Evolutionary conservation across 1,284 basidiomycete genomes (phyloP).

Genomic region (Dichomitus squalens): DNA sequence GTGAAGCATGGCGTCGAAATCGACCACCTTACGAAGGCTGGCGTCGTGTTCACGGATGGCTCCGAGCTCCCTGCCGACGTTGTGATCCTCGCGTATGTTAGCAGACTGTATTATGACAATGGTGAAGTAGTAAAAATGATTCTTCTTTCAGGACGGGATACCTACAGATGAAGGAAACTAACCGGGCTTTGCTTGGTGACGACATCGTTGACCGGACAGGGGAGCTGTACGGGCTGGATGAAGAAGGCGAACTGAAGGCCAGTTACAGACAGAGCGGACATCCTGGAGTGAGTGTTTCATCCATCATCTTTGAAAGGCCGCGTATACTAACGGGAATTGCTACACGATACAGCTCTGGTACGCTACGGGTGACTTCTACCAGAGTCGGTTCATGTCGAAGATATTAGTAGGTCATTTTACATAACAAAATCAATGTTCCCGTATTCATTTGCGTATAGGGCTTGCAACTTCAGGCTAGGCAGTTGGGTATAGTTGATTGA

Average conservation of each 20-base stretch:
- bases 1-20: constrained; percentile 65
- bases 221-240: constrained; percentile 56
- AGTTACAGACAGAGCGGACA: constrained; percentile 36
- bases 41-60: constrained; percentile 65
- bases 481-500: constrained; percentile 6
- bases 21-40: constrained; percentile 49
- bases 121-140: not conserved
- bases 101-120: not conserved
- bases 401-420: constrained; percentile 32
- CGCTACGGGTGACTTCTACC: constrained; percentile 36
- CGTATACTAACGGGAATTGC: not conserved
- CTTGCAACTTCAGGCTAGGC: constrained; percentile 18
- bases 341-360: constrained; percentile 36
- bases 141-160: constrained; percentile 39
- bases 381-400: constrained; percentile 36
- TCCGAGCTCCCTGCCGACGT: constrained; percentile 64
- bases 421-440: not conserved
- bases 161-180: constrained; percentile 38
- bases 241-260: constrained; percentile 59
- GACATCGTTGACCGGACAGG: constrained; percentile 47
- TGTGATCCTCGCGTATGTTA: constrained; percentile 59
- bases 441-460: constrained; percentile 2
- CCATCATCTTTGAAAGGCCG: not conserved
- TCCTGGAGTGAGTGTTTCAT: constrained; percentile 27
- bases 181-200: constrained; percentile 48